Evolutionary conservation across 768 basidiomycete species (phyloP).

Genomic region (Clitopilus hobsonii): DNA sequence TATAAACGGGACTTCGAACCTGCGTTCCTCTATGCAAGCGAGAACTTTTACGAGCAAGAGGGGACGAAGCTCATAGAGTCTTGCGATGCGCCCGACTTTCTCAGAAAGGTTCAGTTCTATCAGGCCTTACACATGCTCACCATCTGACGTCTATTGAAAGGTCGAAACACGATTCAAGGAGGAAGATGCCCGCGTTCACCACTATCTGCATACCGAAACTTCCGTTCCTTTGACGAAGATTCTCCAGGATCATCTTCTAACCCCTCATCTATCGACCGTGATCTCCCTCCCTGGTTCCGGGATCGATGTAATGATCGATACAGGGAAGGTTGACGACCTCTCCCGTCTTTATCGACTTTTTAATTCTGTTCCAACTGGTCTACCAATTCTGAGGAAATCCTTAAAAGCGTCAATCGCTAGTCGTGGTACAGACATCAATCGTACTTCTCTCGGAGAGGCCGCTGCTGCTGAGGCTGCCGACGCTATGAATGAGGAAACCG

Average conservation of each 20-base stretch:
- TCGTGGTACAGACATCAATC: conserved; percentile 80
- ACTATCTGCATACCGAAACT: conserved; percentile 81
- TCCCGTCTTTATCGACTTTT: conserved; percentile 77
- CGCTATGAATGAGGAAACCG: conserved; percentile 31
- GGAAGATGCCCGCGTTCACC: conserved; percentile 79
- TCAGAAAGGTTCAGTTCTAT: conserved; percentile 79
- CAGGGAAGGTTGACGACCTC: conserved; percentile 71
- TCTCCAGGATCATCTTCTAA: conserved; percentile 72
- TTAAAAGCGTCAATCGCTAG: conserved; percentile 68
- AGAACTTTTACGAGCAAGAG: conserved; percentile 74
- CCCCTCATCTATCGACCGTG: conserved; percentile 69
- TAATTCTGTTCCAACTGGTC: conserved; percentile 59
- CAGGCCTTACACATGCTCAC: too few relatives aligned
- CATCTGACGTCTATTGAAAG: too few relatives aligned
- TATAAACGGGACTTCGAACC: conserved; percentile 88
- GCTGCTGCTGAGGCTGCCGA: conserved; percentile 30
- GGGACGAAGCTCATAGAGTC: conserved; percentile 63
- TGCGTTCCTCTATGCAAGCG: conserved; percentile 70
- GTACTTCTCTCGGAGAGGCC: conserved; percentile 30
- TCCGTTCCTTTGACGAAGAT: conserved; percentile 64
- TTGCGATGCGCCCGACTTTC: conserved; percentile 79
- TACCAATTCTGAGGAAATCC: conserved; percentile 56
- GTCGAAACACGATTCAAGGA: conserved; percentile 76
- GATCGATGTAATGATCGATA: conserved; percentile 81
- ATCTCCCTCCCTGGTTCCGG: conserved; percentile 83